Evolutionary conservation across 306 rosid species (phyloP), one percentile per base, ranked within the genome.

Genomic region (Prinsepia uniflora): DNA sequence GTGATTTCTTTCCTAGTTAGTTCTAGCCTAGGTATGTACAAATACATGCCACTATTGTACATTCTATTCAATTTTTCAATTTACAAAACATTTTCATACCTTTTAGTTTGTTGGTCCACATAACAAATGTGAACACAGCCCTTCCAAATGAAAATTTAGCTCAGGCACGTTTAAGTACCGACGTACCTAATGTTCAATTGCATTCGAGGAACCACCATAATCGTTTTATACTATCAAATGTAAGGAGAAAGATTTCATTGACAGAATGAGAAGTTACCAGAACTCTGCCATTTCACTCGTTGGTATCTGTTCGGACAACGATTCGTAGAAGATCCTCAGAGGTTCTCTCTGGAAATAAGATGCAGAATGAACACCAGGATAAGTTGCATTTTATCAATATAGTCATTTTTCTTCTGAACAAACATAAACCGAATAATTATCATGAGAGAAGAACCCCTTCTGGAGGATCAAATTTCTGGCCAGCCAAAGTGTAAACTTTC

Each of bases 381-480:
- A 45, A 67, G 74, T 43, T 14, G 30, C 30, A 71, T 18, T 48
- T 56, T 17, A 72, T 76, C 15, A 44, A 68, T 36, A 67, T 50
- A 63, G 18, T 18, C 70, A 76, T 44, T 56, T 17, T 19, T 66
- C 65, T 39, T 19, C 22, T 40, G 46, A 77, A 64, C 18, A 79
- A 74, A 20, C 8, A 81, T 13, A 19, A 76, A 77, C 14, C 52
- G 18, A 55, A 40, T 48, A 80, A n/a, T 48, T 48, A 45, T 24
- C 55, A 69, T 39, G 20, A 63, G 60, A 36, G 75, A 65, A 57
- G 53, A 74, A 93, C 98, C 98, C 88, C 94, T 82, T 90, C 96
- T 24, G 98, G 98, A 75, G 92, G 89, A 77, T 93, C 98, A 76
- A 39, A 89, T 81, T 84, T 90, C 89, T 93, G 98, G 76, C 98